Percentiles rank a stretch among this genome's conserved stretches.
phyloP scores from a whole-genome alignment of 2,329 filamentous ascomycete genomes.

The Pestalotiopsis sp. region DNA sequence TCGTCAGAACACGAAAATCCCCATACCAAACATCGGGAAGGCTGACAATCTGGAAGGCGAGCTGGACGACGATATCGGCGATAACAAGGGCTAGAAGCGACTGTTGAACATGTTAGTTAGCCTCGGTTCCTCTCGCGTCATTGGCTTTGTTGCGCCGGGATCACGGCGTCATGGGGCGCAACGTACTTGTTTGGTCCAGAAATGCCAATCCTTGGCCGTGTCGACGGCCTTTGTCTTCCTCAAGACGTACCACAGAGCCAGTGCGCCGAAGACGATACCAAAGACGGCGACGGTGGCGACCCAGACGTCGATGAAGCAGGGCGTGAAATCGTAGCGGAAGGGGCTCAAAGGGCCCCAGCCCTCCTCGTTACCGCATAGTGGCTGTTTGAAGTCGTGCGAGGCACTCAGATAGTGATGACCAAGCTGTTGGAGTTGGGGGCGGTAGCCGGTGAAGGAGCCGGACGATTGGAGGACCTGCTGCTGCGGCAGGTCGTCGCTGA shows the following conservation, averaged over 20 bases:
- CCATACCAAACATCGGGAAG: constrained; percentile 72
- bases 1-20: constrained; percentile 87
- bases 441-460: constrained; percentile 64
- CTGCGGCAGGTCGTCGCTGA: constrained; percentile 31
- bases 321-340: constrained; percentile 89
- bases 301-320: constrained; percentile 95
- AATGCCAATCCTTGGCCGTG: constrained; percentile 85
- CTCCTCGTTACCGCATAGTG: constrained; percentile 85
- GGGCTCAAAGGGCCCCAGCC: constrained; percentile 95
- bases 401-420: constrained; percentile 63
- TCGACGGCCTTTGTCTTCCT: constrained; percentile 67
- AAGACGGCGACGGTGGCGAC: constrained; percentile 77
- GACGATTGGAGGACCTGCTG: constrained; percentile 56
- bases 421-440: constrained; percentile 47
- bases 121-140: not conserved
- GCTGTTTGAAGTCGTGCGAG: constrained; percentile 57
- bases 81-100: constrained; percentile 68
- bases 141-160: not conserved
- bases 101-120: constrained; percentile 29
- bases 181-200: constrained; percentile 86
- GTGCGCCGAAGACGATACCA: constrained; percentile 76
- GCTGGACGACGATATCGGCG: constrained; percentile 70
- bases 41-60: constrained; percentile 73
- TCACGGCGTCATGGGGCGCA: not conserved
- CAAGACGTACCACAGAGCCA: constrained; percentile 80